A percentile compares a stretch with the other conserved stretches of the same genome.
These are phyloP conservation scores for Candida parachauliodes DNA, from an alignment of 805 yeast species.

Conservation along the genomic window DNA sequence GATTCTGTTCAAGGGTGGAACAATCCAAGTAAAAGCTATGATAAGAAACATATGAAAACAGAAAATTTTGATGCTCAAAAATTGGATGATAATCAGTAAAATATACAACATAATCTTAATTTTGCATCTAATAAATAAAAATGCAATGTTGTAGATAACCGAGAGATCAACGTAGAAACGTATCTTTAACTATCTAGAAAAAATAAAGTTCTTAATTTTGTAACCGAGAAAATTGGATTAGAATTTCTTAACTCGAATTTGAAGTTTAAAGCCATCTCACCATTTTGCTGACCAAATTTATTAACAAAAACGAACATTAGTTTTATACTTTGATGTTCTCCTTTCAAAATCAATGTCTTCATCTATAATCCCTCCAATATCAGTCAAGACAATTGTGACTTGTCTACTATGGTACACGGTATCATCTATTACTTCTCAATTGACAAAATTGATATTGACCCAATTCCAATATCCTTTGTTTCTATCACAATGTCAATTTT, in stretches of 20 bases:
- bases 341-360: no score
- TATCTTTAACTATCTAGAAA: no score
- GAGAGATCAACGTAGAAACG: no score
- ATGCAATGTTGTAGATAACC: no score
- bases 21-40: constrained; percentile 28
- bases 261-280: no score
- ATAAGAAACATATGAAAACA: constrained; percentile 11
- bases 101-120: no score
- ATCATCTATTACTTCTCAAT: constrained; percentile 62
- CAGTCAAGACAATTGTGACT: constrained; percentile 33
- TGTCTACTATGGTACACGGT: constrained; percentile 61
- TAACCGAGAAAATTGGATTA: no score
- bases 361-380: constrained; percentile 25
- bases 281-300: no score
- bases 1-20: constrained; percentile 39
- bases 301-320: no score
- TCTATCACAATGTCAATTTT: constrained; percentile 61
- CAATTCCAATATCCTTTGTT: constrained; percentile 60
- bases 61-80: constrained; percentile 4
- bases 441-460: constrained; percentile 53
- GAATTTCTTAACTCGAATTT: no score
- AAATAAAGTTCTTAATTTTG: no score
- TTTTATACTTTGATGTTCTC: neutral
- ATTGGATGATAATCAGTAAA: constrained; percentile 10
- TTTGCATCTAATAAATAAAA: no score